These are phyloP conservation scores for Tulasnella sp. DNA, from an alignment of 768 basidiomycete species.

Conservation along the genomic window DNA sequence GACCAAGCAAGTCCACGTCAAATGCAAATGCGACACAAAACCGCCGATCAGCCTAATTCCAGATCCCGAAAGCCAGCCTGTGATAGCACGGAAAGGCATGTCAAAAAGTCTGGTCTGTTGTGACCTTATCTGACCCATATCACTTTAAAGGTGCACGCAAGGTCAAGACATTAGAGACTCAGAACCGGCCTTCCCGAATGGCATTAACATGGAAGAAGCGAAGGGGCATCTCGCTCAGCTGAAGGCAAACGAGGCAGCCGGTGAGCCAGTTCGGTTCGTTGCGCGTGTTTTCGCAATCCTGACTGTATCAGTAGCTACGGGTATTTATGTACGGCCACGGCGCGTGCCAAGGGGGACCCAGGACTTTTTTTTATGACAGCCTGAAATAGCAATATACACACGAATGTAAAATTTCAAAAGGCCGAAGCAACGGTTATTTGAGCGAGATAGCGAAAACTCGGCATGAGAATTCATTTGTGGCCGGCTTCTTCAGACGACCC, in stretches of 20 bases:
- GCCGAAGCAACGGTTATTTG: too few species aligned
- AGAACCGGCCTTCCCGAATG: background rate
- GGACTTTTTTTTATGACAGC: too few species aligned
- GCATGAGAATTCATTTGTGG: too few species aligned
- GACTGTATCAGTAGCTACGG: too few species aligned
- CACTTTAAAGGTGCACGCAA: background rate
- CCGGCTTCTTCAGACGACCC: too few species aligned
- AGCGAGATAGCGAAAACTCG: too few species aligned
- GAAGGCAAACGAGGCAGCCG: background rate
- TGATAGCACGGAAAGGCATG: background rate
- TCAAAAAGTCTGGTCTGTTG: background rate
- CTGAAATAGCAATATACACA: too few species aligned
- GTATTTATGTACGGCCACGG: too few species aligned
- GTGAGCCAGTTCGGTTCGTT: background rate
- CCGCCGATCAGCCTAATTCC: background rate
- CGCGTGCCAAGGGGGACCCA: too few species aligned
- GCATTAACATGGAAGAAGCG: background rate
- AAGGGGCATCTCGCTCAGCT: background rate
- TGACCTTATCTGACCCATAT: background rate
- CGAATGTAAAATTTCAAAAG: too few species aligned
- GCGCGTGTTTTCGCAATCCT: background rate
- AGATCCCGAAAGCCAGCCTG: background rate
- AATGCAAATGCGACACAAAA: slow-evolving; percentile 54
- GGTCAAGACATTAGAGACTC: background rate
- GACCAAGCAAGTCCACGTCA: slow-evolving; percentile 71